Evolutionary conservation across 352 stramenopile species (phyloP), one percentile per base, ranked within the genome.

Genomic region (Aphanomyces euteiches): DNA sequence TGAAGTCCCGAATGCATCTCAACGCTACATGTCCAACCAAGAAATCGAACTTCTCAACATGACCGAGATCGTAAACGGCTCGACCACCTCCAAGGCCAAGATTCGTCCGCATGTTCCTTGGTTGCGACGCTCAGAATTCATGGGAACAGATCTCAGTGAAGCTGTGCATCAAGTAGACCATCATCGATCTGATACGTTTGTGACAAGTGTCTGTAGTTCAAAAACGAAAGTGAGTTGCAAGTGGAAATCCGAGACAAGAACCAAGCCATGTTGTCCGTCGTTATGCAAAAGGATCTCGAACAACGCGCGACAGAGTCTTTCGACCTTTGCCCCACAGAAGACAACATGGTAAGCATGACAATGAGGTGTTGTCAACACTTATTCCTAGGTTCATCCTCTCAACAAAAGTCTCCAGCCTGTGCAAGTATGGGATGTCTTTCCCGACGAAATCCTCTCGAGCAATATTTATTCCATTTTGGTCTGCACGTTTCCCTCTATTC

Each of bases 401-500:
- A 90, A 83, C 60, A 90, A 90, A 76, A 89, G 80, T 58, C 85
- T 90, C 73, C 92, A 93, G 76, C 66, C 80, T n/a, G 79, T 78
- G 67, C 90, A 94, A 73, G 69, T 85, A 8, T 94, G 87, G 87
- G 84, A 94, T 66, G 87, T 94, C 5, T 88, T 90, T 39, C 87
- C 87, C 3, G 87, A 94, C 67, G 81, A 89, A 47, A 15, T 90
- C n/a, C 74, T 94, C 54, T 83, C 77, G 21, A 75, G 83, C 37
- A 94, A 94, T 78, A 90, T 91, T 69, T 94, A 93, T 59, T 78
- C 87, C 15, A 88, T 93, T 69, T 67, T 94, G 73, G 84, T 92
- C 79, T 59, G 78, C 78, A 21, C 5, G n/a, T 38, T 59, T 67
- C 41, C 8, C 13, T 47, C 38, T 54, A 57, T 61, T n/a, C 8